Base-by-base conservation (phyloP, 2,329 filamentous ascomycete genomes). In the Ploettnerulaceae sp. region DNA sequence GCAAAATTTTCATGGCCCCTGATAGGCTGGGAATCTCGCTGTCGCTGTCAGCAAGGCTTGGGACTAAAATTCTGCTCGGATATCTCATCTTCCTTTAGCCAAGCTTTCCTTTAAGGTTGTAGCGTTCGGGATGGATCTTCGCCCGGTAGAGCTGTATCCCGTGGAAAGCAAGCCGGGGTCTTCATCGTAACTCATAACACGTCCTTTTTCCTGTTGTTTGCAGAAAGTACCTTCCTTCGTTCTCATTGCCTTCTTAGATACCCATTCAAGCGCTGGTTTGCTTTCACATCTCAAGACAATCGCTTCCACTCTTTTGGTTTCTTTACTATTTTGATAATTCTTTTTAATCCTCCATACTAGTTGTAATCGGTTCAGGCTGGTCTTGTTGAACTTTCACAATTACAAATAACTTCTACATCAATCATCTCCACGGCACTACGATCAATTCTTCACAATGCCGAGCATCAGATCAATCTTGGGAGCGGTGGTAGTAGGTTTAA, bases 191-290 rank as follows among this genome's bases (percentile, higher is more conserved):
- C 38, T 49, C 44, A 55, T 57, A 54, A 55, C 51, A 50, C 41
- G 34, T 44, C 41, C 40, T 22, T 31, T 26, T 48, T 48, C 49
- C 51, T 25, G 21, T 33, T 52, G 38, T 55, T 54, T 55, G 47
- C 21, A 47, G 21, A 43, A 44, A 17, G 33, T 42, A 51, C 42
- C 49, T 47, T 39, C 34, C 47, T 32, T 22, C 34, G 40, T 22
- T 41, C 48, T 51, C 49, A 45, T 45, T 47, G 44, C 51, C 39
- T 58, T 39, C 36, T 39, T 29, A 24, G 36, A 39, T 39, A 39
- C 36, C n/a, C n/a, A n/a, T 54, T 55, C 48, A 62, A 65, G 58
- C 59, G 57, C 62, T 61, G 62, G 61, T 62, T 56, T 60, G 60
- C 59, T 64, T 64, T 59, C 44, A 49, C 32, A 51, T 52, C 52